These are phyloP conservation scores for Trebouxia sp. DNA, from an alignment of 139 green algal species.

Conservation along the genomic window DNA sequence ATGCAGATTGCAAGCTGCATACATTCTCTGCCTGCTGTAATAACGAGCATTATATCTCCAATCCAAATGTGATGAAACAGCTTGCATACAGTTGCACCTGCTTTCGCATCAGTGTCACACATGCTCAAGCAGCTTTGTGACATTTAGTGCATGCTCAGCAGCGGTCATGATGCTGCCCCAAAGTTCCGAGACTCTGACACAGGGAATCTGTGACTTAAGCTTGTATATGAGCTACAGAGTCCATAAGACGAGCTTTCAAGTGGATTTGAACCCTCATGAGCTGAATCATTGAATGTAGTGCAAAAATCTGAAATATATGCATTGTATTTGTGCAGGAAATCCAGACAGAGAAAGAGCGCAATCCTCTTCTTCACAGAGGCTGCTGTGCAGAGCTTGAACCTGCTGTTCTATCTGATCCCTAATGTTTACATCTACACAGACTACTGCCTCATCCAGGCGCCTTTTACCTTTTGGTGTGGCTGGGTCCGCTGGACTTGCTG, in stretches of 20 bases:
- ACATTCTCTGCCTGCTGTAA: neutral
- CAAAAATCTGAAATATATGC: neutral
- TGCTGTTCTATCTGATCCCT: slow-evolving; percentile 4
- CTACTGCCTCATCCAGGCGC: neutral
- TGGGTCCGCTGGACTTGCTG: slow-evolving; percentile 6
- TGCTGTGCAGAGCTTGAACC: neutral
- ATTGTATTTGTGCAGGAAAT: neutral
- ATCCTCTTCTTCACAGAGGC: neutral
- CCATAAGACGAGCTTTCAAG: no score
- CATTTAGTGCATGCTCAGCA: no score
- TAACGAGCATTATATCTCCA: neutral
- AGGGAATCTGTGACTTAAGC: no score
- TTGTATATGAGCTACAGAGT: no score
- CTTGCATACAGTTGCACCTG: neutral
- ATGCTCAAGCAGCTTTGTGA: no score
- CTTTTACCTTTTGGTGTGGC: neutral
- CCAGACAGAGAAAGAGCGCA: neutral
- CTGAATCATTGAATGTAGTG: neutral
- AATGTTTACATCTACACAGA: neutral
- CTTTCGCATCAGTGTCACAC: no score
- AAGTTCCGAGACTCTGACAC: no score
- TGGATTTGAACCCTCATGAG: neutral
- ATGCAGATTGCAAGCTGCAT: neutral
- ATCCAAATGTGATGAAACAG: neutral
- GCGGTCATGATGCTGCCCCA: no score